phyloP scores from a whole-genome alignment of 2,329 filamentous ascomycete species.

The Cladosporium sp. region DNA sequence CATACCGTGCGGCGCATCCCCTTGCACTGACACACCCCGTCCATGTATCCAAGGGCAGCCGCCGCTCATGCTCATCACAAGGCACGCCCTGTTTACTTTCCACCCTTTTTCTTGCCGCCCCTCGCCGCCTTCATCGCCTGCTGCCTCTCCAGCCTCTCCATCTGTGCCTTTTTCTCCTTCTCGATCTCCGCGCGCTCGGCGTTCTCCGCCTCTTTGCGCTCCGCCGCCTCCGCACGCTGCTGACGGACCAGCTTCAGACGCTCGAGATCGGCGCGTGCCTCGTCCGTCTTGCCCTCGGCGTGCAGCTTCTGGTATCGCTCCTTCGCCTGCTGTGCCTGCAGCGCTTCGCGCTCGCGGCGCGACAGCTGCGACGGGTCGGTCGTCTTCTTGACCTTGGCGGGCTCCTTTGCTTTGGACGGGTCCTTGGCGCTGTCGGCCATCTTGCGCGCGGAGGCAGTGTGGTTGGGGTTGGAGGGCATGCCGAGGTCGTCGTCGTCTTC shows the following conservation, averaged over 20 bases:
- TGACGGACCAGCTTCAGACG: constrained; percentile 79
- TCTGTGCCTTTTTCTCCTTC: constrained; percentile 55
- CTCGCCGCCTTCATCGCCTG: constrained; percentile 41
- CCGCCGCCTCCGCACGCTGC: constrained; percentile 80
- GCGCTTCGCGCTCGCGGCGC: constrained; percentile 70
- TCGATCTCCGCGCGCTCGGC: constrained; percentile 55
- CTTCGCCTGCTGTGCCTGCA: constrained; percentile 84
- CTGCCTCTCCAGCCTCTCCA: constrained; percentile 50
- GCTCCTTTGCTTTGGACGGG: constrained; percentile 50
- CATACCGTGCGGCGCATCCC: neutral
- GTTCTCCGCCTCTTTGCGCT: constrained; percentile 70
- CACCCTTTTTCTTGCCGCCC: constrained; percentile 49
- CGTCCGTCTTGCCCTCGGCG: constrained; percentile 92
- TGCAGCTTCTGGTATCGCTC: constrained; percentile 91
- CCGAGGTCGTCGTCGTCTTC: constrained; percentile 58
- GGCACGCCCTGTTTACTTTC: constrained; percentile 29
- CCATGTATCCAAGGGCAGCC: neutral
- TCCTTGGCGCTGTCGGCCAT: constrained; percentile 64
- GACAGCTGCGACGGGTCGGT: constrained; percentile 58
- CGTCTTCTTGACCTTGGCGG: constrained; percentile 60
- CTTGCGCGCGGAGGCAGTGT: constrained; percentile 65
- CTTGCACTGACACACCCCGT: neutral
- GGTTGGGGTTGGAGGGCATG: constrained; percentile 89
- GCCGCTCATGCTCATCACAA: neutral
- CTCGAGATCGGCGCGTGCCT: constrained; percentile 86